phyloP scores from a whole-genome alignment of 2,329 filamentous ascomycete species.

The Phyllosticta ampelicida region DNA sequence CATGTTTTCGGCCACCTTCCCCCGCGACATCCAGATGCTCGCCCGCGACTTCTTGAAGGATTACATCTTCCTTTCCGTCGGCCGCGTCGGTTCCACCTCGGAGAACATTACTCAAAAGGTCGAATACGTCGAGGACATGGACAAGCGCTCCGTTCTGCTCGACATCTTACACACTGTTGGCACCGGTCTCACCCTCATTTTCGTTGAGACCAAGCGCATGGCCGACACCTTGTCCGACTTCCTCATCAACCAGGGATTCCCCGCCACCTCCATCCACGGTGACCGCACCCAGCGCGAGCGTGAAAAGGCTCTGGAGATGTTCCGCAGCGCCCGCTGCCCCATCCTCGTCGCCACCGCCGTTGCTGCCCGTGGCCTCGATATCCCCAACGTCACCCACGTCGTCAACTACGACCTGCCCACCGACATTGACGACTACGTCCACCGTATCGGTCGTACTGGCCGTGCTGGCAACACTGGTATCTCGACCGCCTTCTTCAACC shows the following conservation, averaged over 20 bases:
- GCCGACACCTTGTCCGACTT: constrained; percentile 96
- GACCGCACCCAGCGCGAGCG: constrained; percentile 98
- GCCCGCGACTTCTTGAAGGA: constrained; percentile 98
- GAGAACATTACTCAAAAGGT: constrained; percentile 99
- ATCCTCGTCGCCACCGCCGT: constrained; percentile 96
- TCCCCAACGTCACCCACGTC: constrained; percentile 92
- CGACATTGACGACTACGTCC: constrained; percentile 97
- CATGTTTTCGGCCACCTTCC: constrained; percentile 99
- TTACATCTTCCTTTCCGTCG: constrained; percentile 97
- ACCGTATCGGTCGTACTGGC: constrained; percentile 98
- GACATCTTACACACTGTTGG: constrained; percentile 95
- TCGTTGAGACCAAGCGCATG: constrained; percentile 99
- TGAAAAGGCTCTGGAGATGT: constrained; percentile 95
- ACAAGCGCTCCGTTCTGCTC: constrained; percentile 95
- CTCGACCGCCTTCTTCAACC: constrained; percentile 98
- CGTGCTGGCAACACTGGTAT: constrained; percentile 99
- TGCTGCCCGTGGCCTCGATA: constrained; percentile 74
- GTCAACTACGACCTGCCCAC: constrained; percentile 99
- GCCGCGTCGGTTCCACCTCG: constrained; percentile 97
- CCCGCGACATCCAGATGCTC: constrained; percentile 97
- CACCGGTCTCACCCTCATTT: constrained; percentile 84
- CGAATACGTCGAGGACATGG: constrained; percentile 90
- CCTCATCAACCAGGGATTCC: constrained; percentile 97
- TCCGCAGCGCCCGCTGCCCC: constrained; percentile 89
- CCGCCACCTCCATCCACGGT: constrained; percentile 95